Conservation (phyloP, 2,329 filamentous ascomycete species). For the Lachnellula occidentalis region DNA sequence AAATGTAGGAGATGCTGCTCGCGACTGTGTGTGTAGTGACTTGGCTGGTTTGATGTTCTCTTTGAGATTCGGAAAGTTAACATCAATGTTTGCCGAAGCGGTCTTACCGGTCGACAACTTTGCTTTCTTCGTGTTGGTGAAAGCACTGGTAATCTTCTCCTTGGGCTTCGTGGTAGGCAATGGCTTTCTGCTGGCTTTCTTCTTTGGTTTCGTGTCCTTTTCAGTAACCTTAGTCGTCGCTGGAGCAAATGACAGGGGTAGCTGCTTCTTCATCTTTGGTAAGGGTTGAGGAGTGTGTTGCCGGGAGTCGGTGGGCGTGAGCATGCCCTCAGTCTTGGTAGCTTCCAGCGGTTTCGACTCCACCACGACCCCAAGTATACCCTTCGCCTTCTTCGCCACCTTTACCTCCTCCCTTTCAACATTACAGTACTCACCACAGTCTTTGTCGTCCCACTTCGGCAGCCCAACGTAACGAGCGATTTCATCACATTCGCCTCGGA, state of each 20-base stretch:
- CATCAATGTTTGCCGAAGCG: not conserved
- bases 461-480: constrained; percentile 69
- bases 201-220: constrained; percentile 18
- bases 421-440: constrained; percentile 44
- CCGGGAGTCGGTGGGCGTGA: constrained; percentile 52
- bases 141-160: constrained; percentile 26
- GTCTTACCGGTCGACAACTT: constrained; percentile 10
- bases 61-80: constrained; percentile 18
- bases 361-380: constrained; percentile 39
- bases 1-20: constrained; percentile 12
- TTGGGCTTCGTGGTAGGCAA: constrained; percentile 17
- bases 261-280: constrained; percentile 42
- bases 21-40: constrained; percentile 19
- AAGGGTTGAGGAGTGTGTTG: constrained; percentile 33
- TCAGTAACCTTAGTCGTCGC: constrained; percentile 3
- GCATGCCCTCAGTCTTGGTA: constrained; percentile 45
- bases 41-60: not conserved
- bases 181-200: constrained; percentile 25
- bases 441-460: constrained; percentile 54
- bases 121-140: constrained; percentile 23
- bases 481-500: constrained; percentile 81
- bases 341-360: constrained; percentile 33
- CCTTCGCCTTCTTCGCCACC: constrained; percentile 27
- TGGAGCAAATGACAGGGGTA: constrained; percentile 37
- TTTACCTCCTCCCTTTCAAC: constrained; percentile 39